These are phyloP conservation scores for Raphanus sativus DNA, from an alignment of 345 rosid genomes.

Conservation along the genomic window DNA sequence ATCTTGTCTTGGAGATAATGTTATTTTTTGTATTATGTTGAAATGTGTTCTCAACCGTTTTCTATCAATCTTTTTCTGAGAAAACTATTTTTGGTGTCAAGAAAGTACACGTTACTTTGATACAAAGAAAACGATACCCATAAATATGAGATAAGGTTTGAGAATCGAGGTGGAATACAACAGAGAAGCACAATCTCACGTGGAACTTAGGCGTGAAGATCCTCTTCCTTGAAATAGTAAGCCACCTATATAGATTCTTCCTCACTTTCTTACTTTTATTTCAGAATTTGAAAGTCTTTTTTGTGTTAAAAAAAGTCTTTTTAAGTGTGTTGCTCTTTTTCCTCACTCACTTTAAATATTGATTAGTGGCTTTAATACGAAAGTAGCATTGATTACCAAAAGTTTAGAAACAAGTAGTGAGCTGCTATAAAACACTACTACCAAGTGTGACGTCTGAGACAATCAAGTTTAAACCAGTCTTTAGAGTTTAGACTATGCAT, in stretches of 20 bases:
- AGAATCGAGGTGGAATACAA: conserved; percentile 39
- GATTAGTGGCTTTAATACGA: background rate
- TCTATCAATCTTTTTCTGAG: background rate
- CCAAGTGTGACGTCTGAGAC: background rate
- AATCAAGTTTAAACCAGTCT: background rate
- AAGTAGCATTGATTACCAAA: background rate
- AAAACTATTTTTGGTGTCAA: conserved; percentile 19
- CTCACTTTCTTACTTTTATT: conserved; percentile 8
- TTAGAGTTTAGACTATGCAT: background rate
- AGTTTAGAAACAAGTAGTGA: conserved; percentile 2
- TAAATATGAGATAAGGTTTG: conserved; percentile 36
- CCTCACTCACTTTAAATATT: background rate
- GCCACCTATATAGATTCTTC: conserved; percentile 35
- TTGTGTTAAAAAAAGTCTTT: background rate
- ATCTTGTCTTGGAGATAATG: background rate
- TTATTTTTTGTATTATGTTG: background rate
- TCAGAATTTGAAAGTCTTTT: background rate
- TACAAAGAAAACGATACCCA: conserved; percentile 27
- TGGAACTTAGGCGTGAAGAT: conserved; percentile 38
- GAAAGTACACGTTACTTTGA: conserved; percentile 29
- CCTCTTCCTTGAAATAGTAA: conserved; percentile 31
- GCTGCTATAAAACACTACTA: background rate
- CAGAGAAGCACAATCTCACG: conserved; percentile 41
- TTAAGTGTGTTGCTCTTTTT: background rate
- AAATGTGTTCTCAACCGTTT: background rate